Evolutionary conservation across 805 yeast species (phyloP).

Genomic region (Metschnikowia anglica): DNA sequence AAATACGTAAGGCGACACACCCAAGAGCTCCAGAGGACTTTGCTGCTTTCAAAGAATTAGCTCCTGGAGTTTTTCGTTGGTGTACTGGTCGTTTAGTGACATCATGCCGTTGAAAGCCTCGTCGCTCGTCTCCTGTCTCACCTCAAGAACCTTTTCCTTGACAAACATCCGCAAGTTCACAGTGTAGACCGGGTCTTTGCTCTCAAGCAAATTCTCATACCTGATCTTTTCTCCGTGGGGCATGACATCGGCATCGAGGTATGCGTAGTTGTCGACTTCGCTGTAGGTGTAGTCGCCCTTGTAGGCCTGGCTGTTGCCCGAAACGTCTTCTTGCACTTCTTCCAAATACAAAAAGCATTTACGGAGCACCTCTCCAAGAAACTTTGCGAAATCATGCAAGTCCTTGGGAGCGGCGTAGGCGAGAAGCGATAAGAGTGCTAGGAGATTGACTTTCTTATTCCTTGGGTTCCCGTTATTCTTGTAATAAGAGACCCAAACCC

Average conservation of each 20-base stretch:
- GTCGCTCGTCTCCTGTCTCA: slow-evolving; percentile 27
- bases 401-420: slow-evolving; percentile 32
- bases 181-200: slow-evolving; percentile 37
- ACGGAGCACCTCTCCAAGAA: slow-evolving; percentile 30
- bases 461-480: slow-evolving; percentile 69
- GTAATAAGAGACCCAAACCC: slow-evolving; percentile 41
- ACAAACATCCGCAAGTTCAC: slow-evolving; percentile 50
- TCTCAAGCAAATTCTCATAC: slow-evolving; percentile 32
- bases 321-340: slow-evolving; percentile 61
- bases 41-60: slow-evolving; percentile 6
- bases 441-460: slow-evolving; percentile 62
- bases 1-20: too few relatives aligned
- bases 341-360: slow-evolving; percentile 55
- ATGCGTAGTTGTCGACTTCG: slow-evolving; percentile 43
- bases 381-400: slow-evolving; percentile 16
- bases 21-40: too few relatives aligned
- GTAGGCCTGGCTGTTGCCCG: slow-evolving; percentile 38
- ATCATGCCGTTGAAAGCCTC: slow-evolving; percentile 37
- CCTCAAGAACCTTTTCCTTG: slow-evolving; percentile 25
- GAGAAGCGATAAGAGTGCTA: slow-evolving; percentile 58
- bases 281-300: slow-evolving; percentile 38
- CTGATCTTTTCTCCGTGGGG: slow-evolving; percentile 45
- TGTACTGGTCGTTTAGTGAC: slow-evolving; percentile 36
- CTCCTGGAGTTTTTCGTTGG: slow-evolving; percentile 31
- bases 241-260: slow-evolving; percentile 40